Evolutionary conservation across 2,329 filamentous ascomycete species (phyloP), one percentile per base, ranked within the genome.

Genomic region (Nigrospora oryzae): DNA sequence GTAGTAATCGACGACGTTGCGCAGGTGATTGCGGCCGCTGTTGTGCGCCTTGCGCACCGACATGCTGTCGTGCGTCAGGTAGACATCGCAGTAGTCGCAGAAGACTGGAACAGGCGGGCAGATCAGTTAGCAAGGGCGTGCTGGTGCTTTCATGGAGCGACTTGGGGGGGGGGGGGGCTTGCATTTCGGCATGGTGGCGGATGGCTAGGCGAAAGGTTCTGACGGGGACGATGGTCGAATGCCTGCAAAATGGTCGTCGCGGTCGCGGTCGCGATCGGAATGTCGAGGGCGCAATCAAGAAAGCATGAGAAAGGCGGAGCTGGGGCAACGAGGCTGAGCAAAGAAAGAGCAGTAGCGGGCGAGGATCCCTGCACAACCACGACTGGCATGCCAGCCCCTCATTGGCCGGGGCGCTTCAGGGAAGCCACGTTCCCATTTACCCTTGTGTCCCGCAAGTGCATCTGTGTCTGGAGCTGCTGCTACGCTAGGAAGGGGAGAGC

Each of bases 1-100:
- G 67, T 98, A 98, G 71, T 98, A 98, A 63, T 96, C 90, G 57
- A 96, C 85, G 30, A 98, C 93, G 67, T 98, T 98, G 61, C 93
- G 87, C 51, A 98, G 72, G 63, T 98, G 93, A 71, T 98, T 98
- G 58, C 91, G 83, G 51, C 93, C 93, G 63, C 82, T 86, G 74
- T 98, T 98, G 70, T 98, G 93, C 41, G 93, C 93, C 73, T 97
- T 97, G 59, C 93, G 90, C 69, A 98, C 93, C 70, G 89, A 95
- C 91, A 97, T 97, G 38, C 89, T 95, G 77, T 98, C 93, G 78
- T 98, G 93, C 55, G 93, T 98, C 58, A 98, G 86, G 78, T 98
- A 98, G 67, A 98, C 93, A 85, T 98, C 93, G 79, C 93, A 98
- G 70, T 98, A 98, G 68, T 98, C 93, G 77, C 90, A 88, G 66